Evolutionary conservation across 1,284 basidiomycete genomes (phyloP).

Genomic region (Apiotrichum sp.): DNA sequence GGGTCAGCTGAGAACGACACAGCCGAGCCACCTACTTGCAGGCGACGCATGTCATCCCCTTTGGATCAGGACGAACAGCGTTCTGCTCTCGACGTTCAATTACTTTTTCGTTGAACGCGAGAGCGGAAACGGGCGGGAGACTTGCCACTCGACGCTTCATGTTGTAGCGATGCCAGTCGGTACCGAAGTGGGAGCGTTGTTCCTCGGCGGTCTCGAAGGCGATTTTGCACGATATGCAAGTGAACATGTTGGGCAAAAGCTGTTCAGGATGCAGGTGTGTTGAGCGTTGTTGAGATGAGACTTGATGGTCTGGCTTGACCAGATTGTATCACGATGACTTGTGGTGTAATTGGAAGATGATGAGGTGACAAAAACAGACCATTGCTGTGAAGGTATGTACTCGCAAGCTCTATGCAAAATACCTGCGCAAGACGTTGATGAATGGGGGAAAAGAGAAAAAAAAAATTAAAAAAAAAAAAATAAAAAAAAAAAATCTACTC

Average conservation of each 20-base stretch:
- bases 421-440: too few species aligned
- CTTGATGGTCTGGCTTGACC: too few species aligned
- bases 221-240: conserved; percentile 88
- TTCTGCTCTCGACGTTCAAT: conserved; percentile 68
- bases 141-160: conserved; percentile 94
- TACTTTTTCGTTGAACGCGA: conserved; percentile 87
- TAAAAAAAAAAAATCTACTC: too few species aligned
- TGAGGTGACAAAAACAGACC: too few species aligned
- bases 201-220: conserved; percentile 79
- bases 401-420: too few species aligned
- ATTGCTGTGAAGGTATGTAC: too few species aligned
- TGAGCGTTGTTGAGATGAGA: too few species aligned
- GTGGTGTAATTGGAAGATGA: too few species aligned
- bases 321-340: too few species aligned
- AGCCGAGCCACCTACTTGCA: conserved; percentile 60
- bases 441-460: too few species aligned
- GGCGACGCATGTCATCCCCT: conserved; percentile 63
- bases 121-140: conserved; percentile 74
- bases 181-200: conserved; percentile 85
- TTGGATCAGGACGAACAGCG: conserved; percentile 60
- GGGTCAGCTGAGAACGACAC: conserved; percentile 1
- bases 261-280: too few species aligned
- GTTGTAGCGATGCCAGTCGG: conserved; percentile 96
- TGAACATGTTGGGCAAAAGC: conserved; percentile 53
- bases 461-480: too few species aligned